A percentile compares a stretch with the other conserved stretches of the same genome.
These are phyloP conservation scores for Pulicaria dysenterica DNA, from an alignment of 129 eudicot species.

Conservation along the genomic window DNA sequence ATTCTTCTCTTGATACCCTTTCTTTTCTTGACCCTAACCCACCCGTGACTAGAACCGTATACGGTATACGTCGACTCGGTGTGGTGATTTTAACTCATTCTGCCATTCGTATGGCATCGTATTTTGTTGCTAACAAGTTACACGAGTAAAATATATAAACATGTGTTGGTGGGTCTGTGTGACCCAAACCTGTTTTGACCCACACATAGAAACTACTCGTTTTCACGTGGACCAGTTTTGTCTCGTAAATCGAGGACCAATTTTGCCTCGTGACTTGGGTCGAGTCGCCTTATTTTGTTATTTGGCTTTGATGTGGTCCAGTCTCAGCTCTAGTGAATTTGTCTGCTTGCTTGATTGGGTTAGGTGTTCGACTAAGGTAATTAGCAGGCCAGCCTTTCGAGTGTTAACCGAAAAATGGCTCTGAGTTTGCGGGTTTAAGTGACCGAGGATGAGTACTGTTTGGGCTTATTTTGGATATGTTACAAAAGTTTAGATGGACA, in stretches of 20 bases:
- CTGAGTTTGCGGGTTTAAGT: not conserved
- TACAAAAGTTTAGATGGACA: conserved; percentile 6
- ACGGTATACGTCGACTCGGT: not conserved
- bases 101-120: not conserved
- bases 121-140: not conserved
- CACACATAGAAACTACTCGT: no score
- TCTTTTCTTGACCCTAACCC: not conserved
- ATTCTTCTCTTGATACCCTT: not conserved
- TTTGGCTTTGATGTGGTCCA: no score
- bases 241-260: no score
- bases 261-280: no score
- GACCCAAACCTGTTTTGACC: no score
- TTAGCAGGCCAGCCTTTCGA: no score
- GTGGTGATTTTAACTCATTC: not conserved
- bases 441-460: not conserved
- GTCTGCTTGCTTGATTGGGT: not conserved
- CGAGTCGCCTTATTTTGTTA: no score
- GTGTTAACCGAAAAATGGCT: not conserved
- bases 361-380: not conserved
- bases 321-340: no score
- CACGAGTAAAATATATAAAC: not conserved
- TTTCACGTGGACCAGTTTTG: no score
- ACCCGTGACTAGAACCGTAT: conserved; percentile 1
- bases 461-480: conserved; percentile 16
- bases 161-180: no score